These are phyloP conservation scores for Heterococcus sp. DNA, from an alignment of 108 stramenopile genomes.

Conservation along the genomic window DNA sequence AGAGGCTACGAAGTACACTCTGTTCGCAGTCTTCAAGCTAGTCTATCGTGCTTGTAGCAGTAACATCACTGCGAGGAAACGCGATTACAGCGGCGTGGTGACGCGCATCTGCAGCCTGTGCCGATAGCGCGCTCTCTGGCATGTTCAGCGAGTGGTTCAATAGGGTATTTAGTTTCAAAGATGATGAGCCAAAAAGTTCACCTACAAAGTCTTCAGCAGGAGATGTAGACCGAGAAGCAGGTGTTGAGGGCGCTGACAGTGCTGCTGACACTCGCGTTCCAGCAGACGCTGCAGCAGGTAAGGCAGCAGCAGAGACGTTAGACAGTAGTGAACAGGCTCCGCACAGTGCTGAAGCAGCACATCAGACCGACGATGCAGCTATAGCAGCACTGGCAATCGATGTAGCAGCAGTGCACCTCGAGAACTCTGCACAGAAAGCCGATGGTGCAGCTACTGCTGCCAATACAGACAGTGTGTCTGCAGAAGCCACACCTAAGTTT, in stretches of 20 bases:
- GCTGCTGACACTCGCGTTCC: background rate
- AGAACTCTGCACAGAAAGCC: background rate
- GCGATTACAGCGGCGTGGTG: no score
- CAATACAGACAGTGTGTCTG: no score
- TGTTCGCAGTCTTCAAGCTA: no score
- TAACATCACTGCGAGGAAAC: no score
- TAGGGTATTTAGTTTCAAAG: no score
- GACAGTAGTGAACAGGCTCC: no score
- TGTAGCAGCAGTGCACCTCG: background rate
- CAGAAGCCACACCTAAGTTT: slow-evolving; percentile 2
- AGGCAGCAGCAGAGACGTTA: background rate
- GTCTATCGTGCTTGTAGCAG: no score
- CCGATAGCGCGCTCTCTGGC: no score
- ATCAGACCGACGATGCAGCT: background rate
- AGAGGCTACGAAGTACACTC: no score
- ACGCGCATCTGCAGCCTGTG: no score
- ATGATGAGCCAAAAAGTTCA: background rate
- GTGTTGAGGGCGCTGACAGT: background rate
- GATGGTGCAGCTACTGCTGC: slow-evolving; percentile 1
- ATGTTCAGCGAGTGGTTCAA: no score
- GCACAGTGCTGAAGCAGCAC: background rate
- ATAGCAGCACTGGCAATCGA: slow-evolving; percentile 2
- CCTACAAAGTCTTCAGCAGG: background rate
- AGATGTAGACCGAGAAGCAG: slow-evolving; percentile 1
- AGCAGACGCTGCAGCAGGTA: background rate